Evolutionary conservation across 2,329 filamentous ascomycete species (phyloP).

Genomic region (Cercospora zeina): DNA sequence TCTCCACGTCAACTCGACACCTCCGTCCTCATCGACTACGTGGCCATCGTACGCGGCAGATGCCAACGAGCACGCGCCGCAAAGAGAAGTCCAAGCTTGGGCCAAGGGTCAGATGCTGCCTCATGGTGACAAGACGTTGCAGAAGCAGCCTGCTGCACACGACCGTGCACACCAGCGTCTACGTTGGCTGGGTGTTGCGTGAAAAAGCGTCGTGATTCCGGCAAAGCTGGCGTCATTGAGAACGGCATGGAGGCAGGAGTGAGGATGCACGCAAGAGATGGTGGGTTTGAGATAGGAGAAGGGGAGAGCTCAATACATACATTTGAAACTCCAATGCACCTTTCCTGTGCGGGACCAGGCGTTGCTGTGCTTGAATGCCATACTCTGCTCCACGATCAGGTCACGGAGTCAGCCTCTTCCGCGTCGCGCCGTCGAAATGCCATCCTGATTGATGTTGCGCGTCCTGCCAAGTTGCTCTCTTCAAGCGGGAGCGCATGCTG

Average conservation of each 20-base stretch:
- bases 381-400: not conserved
- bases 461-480: too few relatives aligned
- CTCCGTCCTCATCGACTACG: too few relatives aligned
- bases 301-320: too few relatives aligned
- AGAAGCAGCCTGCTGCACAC: not conserved
- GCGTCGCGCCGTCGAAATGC: too few relatives aligned
- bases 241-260: constrained; percentile 48
- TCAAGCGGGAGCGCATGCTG: too few relatives aligned
- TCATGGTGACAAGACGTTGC: too few relatives aligned
- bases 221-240: constrained; percentile 36
- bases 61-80: too few relatives aligned
- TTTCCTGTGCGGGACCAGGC: not conserved
- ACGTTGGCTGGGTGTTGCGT: not conserved
- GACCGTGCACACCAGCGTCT: not conserved
- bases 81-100: too few relatives aligned
- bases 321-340: constrained; percentile 28
- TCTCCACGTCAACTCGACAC: too few relatives aligned
- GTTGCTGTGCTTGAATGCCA: not conserved
- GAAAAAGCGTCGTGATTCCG: not conserved
- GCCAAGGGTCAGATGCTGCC: too few relatives aligned
- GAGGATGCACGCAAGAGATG: constrained; percentile 50
- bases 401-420: not conserved
- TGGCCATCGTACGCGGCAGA: too few relatives aligned
- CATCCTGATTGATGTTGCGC: too few relatives aligned
- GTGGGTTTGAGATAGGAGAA: constrained; percentile 48